Percentiles rank a stretch among this genome's conserved stretches.
These are phyloP conservation scores for Trametopsis cervina DNA, from an alignment of 768 basidiomycete genomes.

Conservation along the genomic window DNA sequence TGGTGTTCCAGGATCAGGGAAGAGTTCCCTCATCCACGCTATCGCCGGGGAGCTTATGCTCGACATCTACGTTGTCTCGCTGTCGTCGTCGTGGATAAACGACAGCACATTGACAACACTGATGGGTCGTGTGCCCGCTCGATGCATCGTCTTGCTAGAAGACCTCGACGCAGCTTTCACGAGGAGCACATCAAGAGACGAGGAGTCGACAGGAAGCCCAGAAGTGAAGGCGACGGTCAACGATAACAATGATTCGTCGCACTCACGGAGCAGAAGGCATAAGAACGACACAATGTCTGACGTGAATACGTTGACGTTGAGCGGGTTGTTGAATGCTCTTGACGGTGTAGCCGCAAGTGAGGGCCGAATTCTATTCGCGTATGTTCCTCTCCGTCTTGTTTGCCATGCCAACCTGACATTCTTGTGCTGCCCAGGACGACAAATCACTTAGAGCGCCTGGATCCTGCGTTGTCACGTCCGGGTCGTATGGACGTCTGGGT, in stretches of 20 bases:
- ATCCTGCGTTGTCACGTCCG: constrained; percentile 86
- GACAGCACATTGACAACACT: constrained; percentile 81
- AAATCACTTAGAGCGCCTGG: constrained; percentile 86
- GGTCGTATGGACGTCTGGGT: constrained; percentile 93
- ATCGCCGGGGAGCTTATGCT: constrained; percentile 85
- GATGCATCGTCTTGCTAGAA: constrained; percentile 82
- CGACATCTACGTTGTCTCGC: constrained; percentile 86
- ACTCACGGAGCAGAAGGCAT: constrained; percentile 34
- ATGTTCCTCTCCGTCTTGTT: constrained; percentile 28
- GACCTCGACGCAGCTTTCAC: constrained; percentile 90
- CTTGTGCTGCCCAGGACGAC: constrained; percentile 50
- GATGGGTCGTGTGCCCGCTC: constrained; percentile 81
- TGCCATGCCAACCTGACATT: constrained; percentile 1
- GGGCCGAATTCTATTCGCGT: constrained; percentile 86
- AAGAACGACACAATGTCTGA: constrained; percentile 60
- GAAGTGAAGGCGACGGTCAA: constrained; percentile 30
- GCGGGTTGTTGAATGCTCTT: constrained; percentile 76
- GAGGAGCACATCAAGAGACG: constrained; percentile 62
- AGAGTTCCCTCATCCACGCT: constrained; percentile 81
- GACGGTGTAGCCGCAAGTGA: constrained; percentile 86
- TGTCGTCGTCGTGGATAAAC: constrained; percentile 82
- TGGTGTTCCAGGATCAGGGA: constrained; percentile 81
- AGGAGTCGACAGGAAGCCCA: constrained; percentile 39
- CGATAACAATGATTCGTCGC: constrained; percentile 18
- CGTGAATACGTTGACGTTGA: constrained; percentile 74